Percentiles rank a stretch among this genome's conserved stretches.
phyloP scores from a whole-genome alignment of 352 stramenopile species.

The Globisporangium acanthophoron region DNA sequence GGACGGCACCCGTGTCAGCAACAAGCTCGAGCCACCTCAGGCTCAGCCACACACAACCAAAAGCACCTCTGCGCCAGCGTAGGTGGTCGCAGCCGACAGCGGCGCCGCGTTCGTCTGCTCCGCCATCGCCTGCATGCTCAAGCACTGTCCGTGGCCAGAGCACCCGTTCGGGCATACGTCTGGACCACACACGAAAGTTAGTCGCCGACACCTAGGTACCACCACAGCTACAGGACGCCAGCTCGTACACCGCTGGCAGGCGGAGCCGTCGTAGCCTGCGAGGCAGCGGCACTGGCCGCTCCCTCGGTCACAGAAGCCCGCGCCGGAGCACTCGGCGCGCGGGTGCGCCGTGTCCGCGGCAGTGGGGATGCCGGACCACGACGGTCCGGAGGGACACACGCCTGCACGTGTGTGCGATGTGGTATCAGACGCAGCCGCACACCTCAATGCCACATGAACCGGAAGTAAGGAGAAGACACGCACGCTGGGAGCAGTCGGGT shows the following conservation, averaged over 20 bases:
- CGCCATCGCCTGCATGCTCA: constrained; percentile 64
- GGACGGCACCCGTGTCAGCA: not conserved
- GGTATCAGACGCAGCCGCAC: not conserved
- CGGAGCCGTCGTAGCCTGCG: constrained; percentile 57
- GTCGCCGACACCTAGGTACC: not conserved
- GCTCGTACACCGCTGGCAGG: constrained; percentile 57
- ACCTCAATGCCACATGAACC: not conserved
- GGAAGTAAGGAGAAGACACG: not conserved
- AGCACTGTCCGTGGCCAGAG: constrained; percentile 65
- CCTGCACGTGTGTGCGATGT: constrained; percentile 17
- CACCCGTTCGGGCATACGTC: constrained; percentile 49
- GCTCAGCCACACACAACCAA: not conserved
- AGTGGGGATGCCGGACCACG: constrained; percentile 57
- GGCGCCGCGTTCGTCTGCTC: constrained; percentile 39
- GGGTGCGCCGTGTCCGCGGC: constrained; percentile 31
- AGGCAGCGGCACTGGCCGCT: constrained; percentile 63
- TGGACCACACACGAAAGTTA: constrained; percentile 5
- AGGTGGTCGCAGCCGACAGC: constrained; percentile 48
- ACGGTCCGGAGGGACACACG: constrained; percentile 56
- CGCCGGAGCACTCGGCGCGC: constrained; percentile 57
- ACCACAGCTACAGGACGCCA: not conserved
- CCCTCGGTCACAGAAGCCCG: constrained; percentile 47
- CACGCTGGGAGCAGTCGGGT: constrained; percentile 81
- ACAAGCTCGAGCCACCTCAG: not conserved
- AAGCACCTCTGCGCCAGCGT: constrained; percentile 39